Base-by-base conservation (phyloP, 1,284 basidiomycete species). In the Cystobasidium slooffiae region DNA sequence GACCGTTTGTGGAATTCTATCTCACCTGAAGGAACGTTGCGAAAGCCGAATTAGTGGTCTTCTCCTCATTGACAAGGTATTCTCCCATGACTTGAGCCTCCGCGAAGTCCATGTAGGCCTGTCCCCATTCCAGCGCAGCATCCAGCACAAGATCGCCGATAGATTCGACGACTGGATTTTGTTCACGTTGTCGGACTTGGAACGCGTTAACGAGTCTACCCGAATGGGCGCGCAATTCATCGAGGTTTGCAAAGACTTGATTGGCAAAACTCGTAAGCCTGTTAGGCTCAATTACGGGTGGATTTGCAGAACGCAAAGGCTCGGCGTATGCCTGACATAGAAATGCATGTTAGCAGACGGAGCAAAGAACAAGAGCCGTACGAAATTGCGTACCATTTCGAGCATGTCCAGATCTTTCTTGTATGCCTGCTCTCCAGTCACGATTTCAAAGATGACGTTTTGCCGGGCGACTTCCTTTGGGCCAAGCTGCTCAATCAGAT, bases 121-220 rank as follows among this genome's bases (percentile, higher is more conserved):
- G 84, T 46, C 91, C 87, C 84, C 97, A 98, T 79, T 95, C 91
- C 0, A 92, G 89, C 0, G 93, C 93, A 0, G 93, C 91, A 18
- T 90, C 88, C 63, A 97, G 84, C 80, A 97, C 92, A 67, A 98
- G 88, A 80, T 98, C 94, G 0, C 95, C 96, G 58, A 98, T 91
- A 58, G 86, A 87, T 76, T 90, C 88, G 53, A 97, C 90, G 62
- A 97, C 86, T 0, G 92, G 91, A 18, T 87, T 86, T 79, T 95
- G 90, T 82, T 97, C 94, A 59, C 93, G 86, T 80, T 97, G 92
- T 37, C 94, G 88, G 24, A 94, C 90, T 69, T 90, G 89, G 84
- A 98, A 87, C 44, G 90, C 87, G 79, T 97, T 93, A 37, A 98
- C 85, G 24, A 98, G 84, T 1, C 88, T 86, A 10, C 88, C 87